Conservation (phyloP, 2,329 filamentous ascomycete species). For the Teratosphaeriaceae sp. region DNA sequence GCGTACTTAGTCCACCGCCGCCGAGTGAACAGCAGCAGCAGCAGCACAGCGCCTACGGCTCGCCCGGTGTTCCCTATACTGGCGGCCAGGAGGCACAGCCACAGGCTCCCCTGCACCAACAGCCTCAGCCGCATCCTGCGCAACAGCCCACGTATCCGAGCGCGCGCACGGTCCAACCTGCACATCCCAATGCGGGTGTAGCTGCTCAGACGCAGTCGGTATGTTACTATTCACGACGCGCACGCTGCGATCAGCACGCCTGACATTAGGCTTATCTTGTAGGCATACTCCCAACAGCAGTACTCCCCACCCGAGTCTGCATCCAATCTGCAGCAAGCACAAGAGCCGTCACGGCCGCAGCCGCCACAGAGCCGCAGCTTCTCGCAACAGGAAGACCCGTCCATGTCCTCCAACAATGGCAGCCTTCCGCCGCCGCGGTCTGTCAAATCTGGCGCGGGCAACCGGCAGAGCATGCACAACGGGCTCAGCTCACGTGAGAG, state of each 20-base stretch:
- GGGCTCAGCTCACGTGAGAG: constrained; percentile 22
- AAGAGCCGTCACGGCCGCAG: constrained; percentile 15
- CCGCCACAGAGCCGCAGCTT: constrained; percentile 24
- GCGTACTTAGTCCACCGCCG: constrained; percentile 18
- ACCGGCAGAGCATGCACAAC: constrained; percentile 30
- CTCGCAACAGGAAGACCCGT: constrained; percentile 22
- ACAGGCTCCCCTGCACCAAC: constrained; percentile 23
- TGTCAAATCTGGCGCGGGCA: constrained; percentile 18
- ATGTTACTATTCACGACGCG: constrained; percentile 7
- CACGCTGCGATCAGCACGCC: not conserved
- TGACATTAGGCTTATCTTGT: not conserved
- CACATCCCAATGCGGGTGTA: constrained; percentile 19
- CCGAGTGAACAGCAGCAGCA: too few relatives aligned
- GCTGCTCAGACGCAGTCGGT: constrained; percentile 20
- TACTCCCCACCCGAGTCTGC: constrained; percentile 20
- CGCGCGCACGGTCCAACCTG: constrained; percentile 15
- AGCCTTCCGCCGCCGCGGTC: constrained; percentile 21
- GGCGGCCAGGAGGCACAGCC: constrained; percentile 19
- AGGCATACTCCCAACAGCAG: constrained; percentile 11
- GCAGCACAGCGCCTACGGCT: constrained; percentile 12
- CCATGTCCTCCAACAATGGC: constrained; percentile 28
- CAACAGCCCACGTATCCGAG: constrained; percentile 20
- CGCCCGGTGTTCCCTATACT: constrained; percentile 5
- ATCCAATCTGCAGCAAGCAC: constrained; percentile 7
- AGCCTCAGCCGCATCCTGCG: constrained; percentile 24